Base-by-base conservation (phyloP, 257 asterid genomes). In the Forsythia viridissima region DNA sequence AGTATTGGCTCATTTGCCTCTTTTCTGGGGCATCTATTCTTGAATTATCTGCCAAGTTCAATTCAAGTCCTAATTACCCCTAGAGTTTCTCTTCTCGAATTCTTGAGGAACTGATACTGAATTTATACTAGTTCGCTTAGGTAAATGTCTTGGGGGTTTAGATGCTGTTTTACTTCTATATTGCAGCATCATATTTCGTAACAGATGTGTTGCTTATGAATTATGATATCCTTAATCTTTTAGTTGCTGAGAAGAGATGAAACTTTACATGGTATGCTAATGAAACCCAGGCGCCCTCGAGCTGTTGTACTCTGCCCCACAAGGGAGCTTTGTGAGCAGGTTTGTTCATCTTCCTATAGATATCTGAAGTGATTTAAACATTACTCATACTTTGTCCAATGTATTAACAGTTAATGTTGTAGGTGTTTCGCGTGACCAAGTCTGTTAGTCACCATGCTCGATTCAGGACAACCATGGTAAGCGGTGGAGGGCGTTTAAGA, bases 291-390 rank as follows among this genome's bases (percentile, higher is more conserved):
- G 81, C 98, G 99, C 34, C 99, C 99, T 71, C 93, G 99, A 59
- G 98, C 97, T 68, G 87, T 96, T 78, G 88, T 96, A 63, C 87
- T 96, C 18, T 96, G 98, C 89, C 99, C 99, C 13, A 96, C 99
- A n/a, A 91, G 99, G 91, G 99, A 96, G 88, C 97, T 96, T 6
- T 96, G 98, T 76, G 98, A 96, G 84, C 99, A 96, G 97, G 98
- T 91, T 80, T 24, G 30, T 61, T 70, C 71, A 21, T 3, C 42
- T 59, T 76, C 71, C 48, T n/a, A 43, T 42, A 59, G 40, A 75
- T 71, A 70, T 48, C 63, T 48, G 41, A 71, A 36, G 52, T 51
- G 69, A 48, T 76, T 68, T 83, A 18, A 70, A 68, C 46, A 30
- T 39, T 20, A 38, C 37, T 48, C 12, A 12, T 24, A 44, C 72